Evolutionary conservation across 2,329 filamentous ascomycete genomes (phyloP).

Genomic region (Pyrenophora teres): DNA sequence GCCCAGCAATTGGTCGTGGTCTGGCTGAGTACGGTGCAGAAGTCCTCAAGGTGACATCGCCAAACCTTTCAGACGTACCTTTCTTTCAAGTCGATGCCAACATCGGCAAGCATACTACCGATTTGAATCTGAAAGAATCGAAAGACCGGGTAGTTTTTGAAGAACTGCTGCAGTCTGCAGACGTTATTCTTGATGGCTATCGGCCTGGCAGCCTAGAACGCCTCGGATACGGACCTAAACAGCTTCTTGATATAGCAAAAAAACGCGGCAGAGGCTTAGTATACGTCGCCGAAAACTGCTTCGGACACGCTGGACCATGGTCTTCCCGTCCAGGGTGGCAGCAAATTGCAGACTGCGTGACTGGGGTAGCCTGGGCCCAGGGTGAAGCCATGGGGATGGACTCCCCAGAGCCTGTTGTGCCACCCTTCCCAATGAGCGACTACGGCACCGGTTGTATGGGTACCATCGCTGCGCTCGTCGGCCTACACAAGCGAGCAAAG

Average conservation of each 20-base stretch:
- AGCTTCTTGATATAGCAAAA: constrained; percentile 58
- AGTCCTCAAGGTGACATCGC: constrained; percentile 72
- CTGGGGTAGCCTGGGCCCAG: constrained; percentile 65
- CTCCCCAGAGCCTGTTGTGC: constrained; percentile 63
- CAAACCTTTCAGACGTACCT: constrained; percentile 70
- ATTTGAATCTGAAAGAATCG: constrained; percentile 64
- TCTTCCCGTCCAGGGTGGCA: constrained; percentile 70
- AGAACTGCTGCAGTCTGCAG: constrained; percentile 63
- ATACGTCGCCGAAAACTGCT: constrained; percentile 74
- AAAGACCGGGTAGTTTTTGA: constrained; percentile 63
- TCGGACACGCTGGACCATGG: constrained; percentile 69
- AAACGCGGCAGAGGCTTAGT: constrained; percentile 66
- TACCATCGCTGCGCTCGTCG: constrained; percentile 67
- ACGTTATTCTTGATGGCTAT: constrained; percentile 72
- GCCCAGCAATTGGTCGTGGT: constrained; percentile 71
- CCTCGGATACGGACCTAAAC: constrained; percentile 65
- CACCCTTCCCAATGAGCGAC: constrained; percentile 63
- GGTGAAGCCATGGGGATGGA: constrained; percentile 64
- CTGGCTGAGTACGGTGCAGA: constrained; percentile 77
- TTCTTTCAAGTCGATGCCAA: constrained; percentile 76
- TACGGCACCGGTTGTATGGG: constrained; percentile 76
- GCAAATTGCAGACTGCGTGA: constrained; percentile 70
- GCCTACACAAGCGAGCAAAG: constrained; percentile 66
- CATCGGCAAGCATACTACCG: constrained; percentile 69
- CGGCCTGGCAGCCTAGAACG: constrained; percentile 67